These are phyloP conservation scores for Trichosanthes truncata DNA, from an alignment of 306 rosid genomes.

Conservation along the genomic window DNA sequence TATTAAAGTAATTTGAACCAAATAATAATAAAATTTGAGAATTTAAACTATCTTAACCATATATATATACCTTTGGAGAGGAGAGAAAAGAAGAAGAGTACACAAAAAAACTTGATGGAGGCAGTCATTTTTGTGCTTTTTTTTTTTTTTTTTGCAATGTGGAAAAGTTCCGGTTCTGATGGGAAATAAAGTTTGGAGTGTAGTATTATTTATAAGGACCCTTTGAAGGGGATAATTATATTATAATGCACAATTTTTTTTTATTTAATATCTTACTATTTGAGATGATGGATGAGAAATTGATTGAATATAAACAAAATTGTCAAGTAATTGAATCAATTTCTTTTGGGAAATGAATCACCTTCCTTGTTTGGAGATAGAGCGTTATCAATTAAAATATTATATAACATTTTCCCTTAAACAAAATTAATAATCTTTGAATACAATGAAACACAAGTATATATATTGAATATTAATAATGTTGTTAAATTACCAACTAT, in stretches of 20 bases:
- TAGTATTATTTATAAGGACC: background rate
- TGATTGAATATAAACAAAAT: background rate
- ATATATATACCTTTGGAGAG: background rate
- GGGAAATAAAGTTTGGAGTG: background rate
- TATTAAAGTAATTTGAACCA: too few species aligned
- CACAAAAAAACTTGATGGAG: slow-evolving; percentile 6
- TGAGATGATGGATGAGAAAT: background rate
- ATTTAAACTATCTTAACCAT: too few species aligned
- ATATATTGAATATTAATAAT: too few species aligned
- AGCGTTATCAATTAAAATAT: too few species aligned
- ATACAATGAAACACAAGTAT: too few species aligned
- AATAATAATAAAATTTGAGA: too few species aligned
- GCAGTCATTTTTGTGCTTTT: background rate
- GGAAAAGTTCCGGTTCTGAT: background rate
- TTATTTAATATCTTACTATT: background rate
- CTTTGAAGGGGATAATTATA: background rate
- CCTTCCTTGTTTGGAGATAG: background rate
- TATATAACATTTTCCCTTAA: too few species aligned
- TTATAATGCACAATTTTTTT: background rate
- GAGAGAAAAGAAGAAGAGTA: background rate
- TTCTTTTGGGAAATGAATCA: background rate
- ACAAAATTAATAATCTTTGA: too few species aligned
- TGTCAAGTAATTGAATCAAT: background rate
- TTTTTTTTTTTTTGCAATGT: background rate
- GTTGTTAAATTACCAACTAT: too few species aligned